These are phyloP conservation scores for Gossypium stocksii DNA, from an alignment of 345 rosid species.

Conservation along the genomic window DNA sequence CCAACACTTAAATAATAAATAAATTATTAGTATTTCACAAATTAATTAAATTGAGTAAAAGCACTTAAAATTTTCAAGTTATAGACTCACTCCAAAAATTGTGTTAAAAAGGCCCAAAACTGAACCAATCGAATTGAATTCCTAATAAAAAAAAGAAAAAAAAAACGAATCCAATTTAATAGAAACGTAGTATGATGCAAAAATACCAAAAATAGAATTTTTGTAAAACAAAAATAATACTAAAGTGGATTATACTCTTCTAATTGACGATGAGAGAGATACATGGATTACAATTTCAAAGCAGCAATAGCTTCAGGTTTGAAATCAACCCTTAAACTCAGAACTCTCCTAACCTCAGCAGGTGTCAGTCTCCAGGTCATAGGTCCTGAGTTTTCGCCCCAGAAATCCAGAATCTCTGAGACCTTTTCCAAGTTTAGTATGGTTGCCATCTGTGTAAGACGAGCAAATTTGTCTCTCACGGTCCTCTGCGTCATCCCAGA, in stretches of 20 bases:
- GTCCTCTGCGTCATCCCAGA: constrained; percentile 93
- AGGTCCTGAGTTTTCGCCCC: constrained; percentile 98
- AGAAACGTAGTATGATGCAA: too few species aligned
- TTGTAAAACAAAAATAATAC: background rate
- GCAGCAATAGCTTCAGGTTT: constrained; percentile 86
- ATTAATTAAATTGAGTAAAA: too few species aligned
- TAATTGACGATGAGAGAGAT: background rate
- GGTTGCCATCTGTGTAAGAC: constrained; percentile 92
- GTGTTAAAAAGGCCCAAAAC: too few species aligned
- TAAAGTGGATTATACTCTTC: background rate
- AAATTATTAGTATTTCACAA: too few species aligned
- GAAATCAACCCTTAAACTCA: constrained; percentile 86
- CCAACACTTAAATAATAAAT: too few species aligned
- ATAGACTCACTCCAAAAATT: too few species aligned
- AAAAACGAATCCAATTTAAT: too few species aligned
- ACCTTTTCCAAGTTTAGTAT: constrained; percentile 92
- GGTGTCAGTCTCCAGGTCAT: constrained; percentile 99
- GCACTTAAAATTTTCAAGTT: too few species aligned
- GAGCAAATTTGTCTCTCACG: constrained; percentile 92
- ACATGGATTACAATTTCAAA: constrained; percentile 62
- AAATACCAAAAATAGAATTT: background rate
- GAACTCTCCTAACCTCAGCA: constrained; percentile 84
- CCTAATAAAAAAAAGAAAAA: too few species aligned
- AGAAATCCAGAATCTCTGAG: constrained; percentile 94
- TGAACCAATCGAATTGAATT: too few species aligned